A percentile compares a stretch with the other conserved stretches of the same genome.
phyloP scores from a whole-genome alignment of 371 early-diverging fungal genomes.

The Mortierella sp. region DNA sequence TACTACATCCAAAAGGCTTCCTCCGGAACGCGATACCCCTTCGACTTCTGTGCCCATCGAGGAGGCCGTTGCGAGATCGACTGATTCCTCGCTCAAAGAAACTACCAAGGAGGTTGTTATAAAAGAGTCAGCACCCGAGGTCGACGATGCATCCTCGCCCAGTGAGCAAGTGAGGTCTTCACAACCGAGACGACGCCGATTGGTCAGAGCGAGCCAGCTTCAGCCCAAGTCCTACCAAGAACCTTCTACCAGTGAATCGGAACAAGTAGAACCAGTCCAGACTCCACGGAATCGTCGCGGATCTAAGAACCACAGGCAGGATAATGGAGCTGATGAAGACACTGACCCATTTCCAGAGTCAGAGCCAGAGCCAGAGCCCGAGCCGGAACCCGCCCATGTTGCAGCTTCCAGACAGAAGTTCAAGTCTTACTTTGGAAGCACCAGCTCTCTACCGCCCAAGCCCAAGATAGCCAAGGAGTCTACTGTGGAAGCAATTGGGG shows the following conservation, averaged over 20 bases:
- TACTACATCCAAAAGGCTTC: not conserved
- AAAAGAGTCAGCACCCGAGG: not conserved
- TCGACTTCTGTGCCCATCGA: not conserved
- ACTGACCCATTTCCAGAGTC: not conserved
- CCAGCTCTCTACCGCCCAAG: not conserved
- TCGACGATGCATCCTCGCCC: not conserved
- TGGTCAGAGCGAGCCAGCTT: slow-evolving; percentile 25
- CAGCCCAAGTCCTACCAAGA: slow-evolving; percentile 13
- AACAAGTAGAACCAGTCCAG: not conserved
- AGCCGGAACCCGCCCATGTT: slow-evolving; percentile 8
- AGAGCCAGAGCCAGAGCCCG: slow-evolving; percentile 14
- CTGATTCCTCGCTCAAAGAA: not conserved
- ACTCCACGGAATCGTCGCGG: not conserved
- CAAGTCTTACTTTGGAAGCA: slow-evolving; percentile 20
- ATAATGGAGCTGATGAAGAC: not conserved
- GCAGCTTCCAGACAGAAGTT: slow-evolving; percentile 17
- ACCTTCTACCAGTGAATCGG: slow-evolving; percentile 3
- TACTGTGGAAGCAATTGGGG: not conserved
- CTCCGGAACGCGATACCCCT: too few relatives aligned
- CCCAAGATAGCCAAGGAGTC: not conserved
- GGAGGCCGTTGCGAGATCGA: not conserved
- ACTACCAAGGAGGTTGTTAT: not conserved
- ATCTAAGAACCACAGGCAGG: not conserved
- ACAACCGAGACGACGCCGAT: slow-evolving; percentile 23
- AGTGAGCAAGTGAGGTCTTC: not conserved